These are phyloP conservation scores for Gloeopeniophorella convolvens DNA, from an alignment of 768 basidiomycete genomes.

Conservation along the genomic window DNA sequence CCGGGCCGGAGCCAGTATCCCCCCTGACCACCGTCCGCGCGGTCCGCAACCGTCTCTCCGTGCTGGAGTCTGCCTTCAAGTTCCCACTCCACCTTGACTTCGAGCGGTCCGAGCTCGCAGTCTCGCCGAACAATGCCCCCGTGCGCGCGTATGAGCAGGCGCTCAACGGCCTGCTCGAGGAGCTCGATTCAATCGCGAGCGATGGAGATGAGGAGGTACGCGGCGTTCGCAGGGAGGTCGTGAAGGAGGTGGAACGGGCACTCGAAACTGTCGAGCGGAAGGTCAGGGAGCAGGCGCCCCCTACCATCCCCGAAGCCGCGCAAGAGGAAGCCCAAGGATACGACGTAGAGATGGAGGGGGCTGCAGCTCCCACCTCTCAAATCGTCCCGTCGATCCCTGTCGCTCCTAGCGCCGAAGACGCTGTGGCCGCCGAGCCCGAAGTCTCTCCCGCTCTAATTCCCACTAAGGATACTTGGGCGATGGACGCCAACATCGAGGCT, in stretches of 20 bases:
- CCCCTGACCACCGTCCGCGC: constrained; percentile 10
- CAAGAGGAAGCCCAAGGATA: neutral
- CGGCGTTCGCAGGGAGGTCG: constrained; percentile 44
- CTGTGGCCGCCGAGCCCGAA: neutral
- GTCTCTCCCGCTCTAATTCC: neutral
- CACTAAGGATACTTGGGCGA: too few species aligned
- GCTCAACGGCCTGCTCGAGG: constrained; percentile 53
- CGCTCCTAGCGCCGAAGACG: neutral
- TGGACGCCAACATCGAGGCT: neutral
- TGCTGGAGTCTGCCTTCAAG: constrained; percentile 4
- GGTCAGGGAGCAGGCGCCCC: neutral
- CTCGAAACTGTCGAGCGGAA: constrained; percentile 41
- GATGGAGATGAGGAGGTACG: constrained; percentile 51
- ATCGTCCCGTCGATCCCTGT: neutral
- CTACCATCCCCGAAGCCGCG: neutral
- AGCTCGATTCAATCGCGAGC: constrained; percentile 64
- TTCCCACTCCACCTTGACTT: constrained; percentile 8
- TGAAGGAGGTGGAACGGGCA: constrained; percentile 54
- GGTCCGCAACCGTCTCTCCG: constrained; percentile 7
- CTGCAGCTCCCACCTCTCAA: neutral
- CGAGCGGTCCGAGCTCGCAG: constrained; percentile 39
- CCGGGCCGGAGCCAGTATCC: neutral
- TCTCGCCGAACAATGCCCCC: constrained; percentile 50
- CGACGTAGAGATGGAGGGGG: neutral
- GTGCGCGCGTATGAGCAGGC: constrained; percentile 56